Percentiles rank a stretch among this genome's conserved stretches.
Conservation (phyloP, 2,329 filamentous ascomycete species). For the Fusarium haematococcum region DNA sequence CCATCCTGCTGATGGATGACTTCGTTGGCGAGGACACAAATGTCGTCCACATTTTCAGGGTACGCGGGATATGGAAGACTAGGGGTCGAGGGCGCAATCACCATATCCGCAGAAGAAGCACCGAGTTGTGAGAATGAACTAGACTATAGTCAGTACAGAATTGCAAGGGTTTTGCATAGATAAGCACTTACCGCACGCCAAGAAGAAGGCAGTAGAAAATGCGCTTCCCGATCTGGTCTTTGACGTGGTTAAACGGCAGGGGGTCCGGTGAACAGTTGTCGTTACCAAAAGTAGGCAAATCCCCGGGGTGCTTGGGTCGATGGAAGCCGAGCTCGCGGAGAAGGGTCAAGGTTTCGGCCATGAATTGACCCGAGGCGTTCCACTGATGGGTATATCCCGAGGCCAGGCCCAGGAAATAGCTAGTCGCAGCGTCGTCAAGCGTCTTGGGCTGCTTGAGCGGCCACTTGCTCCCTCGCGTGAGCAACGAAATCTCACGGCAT, state of each 20-base stretch:
- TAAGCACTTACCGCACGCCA: conserved; percentile 68
- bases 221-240: conserved; percentile 78
- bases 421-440: conserved; percentile 73
- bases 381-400: conserved; percentile 76
- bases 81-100: conserved; percentile 81
- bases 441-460: conserved; percentile 60
- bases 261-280: conserved; percentile 54
- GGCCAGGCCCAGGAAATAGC: conserved; percentile 78
- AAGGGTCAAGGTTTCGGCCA: conserved; percentile 78
- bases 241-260: conserved; percentile 73
- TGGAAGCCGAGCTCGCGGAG: conserved; percentile 75
- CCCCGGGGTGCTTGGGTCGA: conserved; percentile 61
- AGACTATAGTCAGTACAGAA: conserved; percentile 19
- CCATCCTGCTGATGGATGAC: conserved; percentile 77
- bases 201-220: conserved; percentile 89
- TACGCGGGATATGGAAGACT: conserved; percentile 82
- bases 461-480: conserved; percentile 71
- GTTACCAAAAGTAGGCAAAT: conserved; percentile 54
- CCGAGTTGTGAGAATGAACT: conserved; percentile 85
- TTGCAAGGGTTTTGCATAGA: not conserved
- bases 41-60: conserved; percentile 86
- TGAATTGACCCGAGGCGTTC: conserved; percentile 75
- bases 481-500: conserved; percentile 76
- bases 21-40: conserved; percentile 78
- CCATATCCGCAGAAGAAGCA: conserved; percentile 75